Evolutionary conservation across 140 eudicot species (phyloP), one percentile per base, ranked within the genome.

Genomic region (Ambrosia hybrid): DNA sequence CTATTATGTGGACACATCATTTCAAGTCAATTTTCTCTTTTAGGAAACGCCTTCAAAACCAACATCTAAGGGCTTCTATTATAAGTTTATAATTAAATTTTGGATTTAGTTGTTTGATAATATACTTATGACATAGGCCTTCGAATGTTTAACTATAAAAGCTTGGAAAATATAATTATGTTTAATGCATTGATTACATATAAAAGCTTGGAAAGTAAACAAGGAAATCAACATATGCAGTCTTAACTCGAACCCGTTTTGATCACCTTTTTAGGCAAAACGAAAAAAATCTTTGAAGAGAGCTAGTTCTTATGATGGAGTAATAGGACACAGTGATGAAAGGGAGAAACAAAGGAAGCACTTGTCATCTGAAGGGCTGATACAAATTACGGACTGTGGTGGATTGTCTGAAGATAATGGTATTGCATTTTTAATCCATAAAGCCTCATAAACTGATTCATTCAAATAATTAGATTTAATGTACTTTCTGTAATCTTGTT

Each of bases 211-310:
- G 26, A 3, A 41, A 6, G 2, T 3, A 41, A 41, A 41, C 4
- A 41, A 6, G 7, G 7, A 4, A 41, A 4, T 41, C 0, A 41
- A 41, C 26, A 46, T 46, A 7, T 46, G 11, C 51, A 8, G 10
- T 46, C 8, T 46, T 46, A 9, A 46, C 51, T 21, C 26, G 26
- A 21, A 21, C 26, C 26, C 26, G 26, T 21, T 21, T 21, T 21
- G 26, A 21, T 21, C 51, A 5, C 9, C 8, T 62, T 9, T 78
- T 56, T 79, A 88, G 96, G 85, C 45, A 83, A 78, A 57, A 83
- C 82, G 83, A 21, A 85, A 82, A 82, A 84, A 79, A 62, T 34
- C 86, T 9, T 74, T 51, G 16, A 84, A 77, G 74, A 84, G 68
- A 79, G 75, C 63, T 34, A 16, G 65, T 51, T 76, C 86, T 37